Evolutionary conservation across 352 stramenopile species (phyloP).

Genomic region (Globisporangium cylindrosporum): DNA sequence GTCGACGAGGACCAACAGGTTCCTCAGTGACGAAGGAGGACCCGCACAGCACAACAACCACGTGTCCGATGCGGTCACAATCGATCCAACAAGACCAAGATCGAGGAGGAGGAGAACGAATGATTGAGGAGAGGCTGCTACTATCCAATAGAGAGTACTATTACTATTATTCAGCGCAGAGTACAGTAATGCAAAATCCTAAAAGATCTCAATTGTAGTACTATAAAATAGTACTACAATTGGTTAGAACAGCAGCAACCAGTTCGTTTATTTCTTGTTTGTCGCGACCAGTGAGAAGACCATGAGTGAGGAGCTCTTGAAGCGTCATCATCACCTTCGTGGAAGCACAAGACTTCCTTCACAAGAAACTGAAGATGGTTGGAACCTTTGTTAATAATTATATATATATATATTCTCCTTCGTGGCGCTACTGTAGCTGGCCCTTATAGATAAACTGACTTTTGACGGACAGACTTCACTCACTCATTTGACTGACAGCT

Average conservation of each 20-base stretch:
- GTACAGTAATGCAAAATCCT: too few relatives aligned
- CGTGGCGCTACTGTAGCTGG: background rate
- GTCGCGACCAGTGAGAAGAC: background rate
- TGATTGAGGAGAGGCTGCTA: too few relatives aligned
- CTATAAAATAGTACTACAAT: too few relatives aligned
- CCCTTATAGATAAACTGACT: background rate
- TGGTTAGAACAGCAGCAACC: slow-evolving; percentile 11
- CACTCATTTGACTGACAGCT: background rate
- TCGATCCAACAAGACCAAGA: too few relatives aligned
- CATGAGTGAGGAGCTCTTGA: background rate
- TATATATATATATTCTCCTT: background rate
- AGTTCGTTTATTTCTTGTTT: background rate
- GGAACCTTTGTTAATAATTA: background rate
- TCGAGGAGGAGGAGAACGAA: too few relatives aligned
- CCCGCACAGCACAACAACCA: too few relatives aligned
- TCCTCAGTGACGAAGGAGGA: too few relatives aligned
- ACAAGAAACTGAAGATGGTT: background rate
- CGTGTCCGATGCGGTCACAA: too few relatives aligned
- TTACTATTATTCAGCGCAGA: too few relatives aligned
- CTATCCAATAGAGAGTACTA: too few relatives aligned
- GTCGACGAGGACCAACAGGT: too few relatives aligned
- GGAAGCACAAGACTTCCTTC: background rate
- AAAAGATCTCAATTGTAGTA: too few relatives aligned
- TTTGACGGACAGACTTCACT: background rate
- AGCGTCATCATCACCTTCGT: background rate